phyloP scores from a whole-genome alignment of 1,139 yeast species.

The Zygotorulaspora mrakii region DNA sequence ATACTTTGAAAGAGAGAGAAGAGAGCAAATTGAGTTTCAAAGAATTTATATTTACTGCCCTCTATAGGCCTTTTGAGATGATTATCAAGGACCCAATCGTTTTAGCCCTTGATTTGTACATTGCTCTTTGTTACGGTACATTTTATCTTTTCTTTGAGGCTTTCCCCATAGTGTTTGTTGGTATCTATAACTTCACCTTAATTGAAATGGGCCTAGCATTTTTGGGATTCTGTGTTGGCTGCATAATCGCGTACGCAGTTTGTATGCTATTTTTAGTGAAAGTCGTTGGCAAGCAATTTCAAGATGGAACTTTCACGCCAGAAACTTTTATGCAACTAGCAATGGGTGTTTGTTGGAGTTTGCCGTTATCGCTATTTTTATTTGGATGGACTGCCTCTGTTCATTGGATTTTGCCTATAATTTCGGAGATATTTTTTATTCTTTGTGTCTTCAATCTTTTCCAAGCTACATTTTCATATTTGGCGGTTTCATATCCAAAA shows the following conservation, averaged over 20 bases:
- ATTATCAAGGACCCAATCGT: slow-evolving; percentile 46
- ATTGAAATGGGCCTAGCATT: slow-evolving; percentile 50
- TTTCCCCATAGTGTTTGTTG: slow-evolving; percentile 51
- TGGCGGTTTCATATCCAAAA: slow-evolving; percentile 38
- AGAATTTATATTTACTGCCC: slow-evolving; percentile 40
- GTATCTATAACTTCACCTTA: slow-evolving; percentile 45
- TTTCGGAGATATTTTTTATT: slow-evolving; percentile 43
- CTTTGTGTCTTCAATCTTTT: slow-evolving; percentile 42
- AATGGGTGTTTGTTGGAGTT: slow-evolving; percentile 42
- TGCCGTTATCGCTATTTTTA: slow-evolving; percentile 47
- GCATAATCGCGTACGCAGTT: slow-evolving; percentile 31
- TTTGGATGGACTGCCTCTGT: slow-evolving; percentile 50
- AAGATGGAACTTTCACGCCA: slow-evolving; percentile 36
- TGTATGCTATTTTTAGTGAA: slow-evolving; percentile 15
- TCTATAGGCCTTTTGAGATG: slow-evolving; percentile 49
- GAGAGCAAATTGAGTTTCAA: slow-evolving; percentile 33
- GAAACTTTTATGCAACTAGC: slow-evolving; percentile 46
- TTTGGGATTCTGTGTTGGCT: slow-evolving; percentile 46
- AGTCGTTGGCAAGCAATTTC: slow-evolving; percentile 26
- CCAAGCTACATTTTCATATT: slow-evolving; percentile 37
- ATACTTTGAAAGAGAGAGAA: slow-evolving; percentile 37
- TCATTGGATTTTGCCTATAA: slow-evolving; percentile 45
- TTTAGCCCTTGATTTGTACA: slow-evolving; percentile 47
- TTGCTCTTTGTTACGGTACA: slow-evolving; percentile 51
- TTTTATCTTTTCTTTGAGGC: slow-evolving; percentile 59